These are phyloP conservation scores for Begonia masoniana DNA, from an alignment of 306 rosid species.

Conservation along the genomic window DNA sequence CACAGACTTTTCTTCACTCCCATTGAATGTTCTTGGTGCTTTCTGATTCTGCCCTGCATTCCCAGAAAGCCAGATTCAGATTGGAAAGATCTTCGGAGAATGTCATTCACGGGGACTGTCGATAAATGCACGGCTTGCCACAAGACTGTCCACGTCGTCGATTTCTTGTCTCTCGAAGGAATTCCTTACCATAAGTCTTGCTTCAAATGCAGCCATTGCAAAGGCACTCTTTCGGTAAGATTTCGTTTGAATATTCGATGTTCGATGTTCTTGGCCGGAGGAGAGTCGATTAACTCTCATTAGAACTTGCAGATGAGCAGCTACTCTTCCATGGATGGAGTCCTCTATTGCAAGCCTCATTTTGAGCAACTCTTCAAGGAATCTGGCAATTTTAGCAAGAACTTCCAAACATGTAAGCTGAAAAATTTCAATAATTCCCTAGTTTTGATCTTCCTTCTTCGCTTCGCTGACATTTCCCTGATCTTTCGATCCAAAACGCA, in stretches of 20 bases:
- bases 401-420: conserved; percentile 51
- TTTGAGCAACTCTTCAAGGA: conserved; percentile 98
- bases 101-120: conserved; percentile 94
- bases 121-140: conserved; percentile 94
- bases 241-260: not conserved
- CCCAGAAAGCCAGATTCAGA: not conserved
- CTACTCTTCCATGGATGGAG: conserved; percentile 96
- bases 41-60: not conserved
- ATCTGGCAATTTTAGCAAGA: conserved; percentile 98
- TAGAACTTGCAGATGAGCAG: conserved; percentile 54
- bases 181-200: conserved; percentile 73
- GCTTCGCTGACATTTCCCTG: not conserved
- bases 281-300: too few relatives aligned
- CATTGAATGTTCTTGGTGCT: not conserved
- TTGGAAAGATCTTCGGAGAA: conserved; percentile 7
- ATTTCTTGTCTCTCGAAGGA: conserved; percentile 80
- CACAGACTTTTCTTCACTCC: not conserved
- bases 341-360: conserved; percentile 85
- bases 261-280: not conserved
- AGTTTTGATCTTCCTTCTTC: not conserved
- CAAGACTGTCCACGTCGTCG: conserved; percentile 90
- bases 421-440: not conserved
- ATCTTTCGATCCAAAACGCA: conserved; percentile 8
- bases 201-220: conserved; percentile 99
- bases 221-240: conserved; percentile 76